These are phyloP conservation scores for Metarhizium humberi DNA, from an alignment of 2,329 filamentous ascomycete species.

Conservation along the genomic window DNA sequence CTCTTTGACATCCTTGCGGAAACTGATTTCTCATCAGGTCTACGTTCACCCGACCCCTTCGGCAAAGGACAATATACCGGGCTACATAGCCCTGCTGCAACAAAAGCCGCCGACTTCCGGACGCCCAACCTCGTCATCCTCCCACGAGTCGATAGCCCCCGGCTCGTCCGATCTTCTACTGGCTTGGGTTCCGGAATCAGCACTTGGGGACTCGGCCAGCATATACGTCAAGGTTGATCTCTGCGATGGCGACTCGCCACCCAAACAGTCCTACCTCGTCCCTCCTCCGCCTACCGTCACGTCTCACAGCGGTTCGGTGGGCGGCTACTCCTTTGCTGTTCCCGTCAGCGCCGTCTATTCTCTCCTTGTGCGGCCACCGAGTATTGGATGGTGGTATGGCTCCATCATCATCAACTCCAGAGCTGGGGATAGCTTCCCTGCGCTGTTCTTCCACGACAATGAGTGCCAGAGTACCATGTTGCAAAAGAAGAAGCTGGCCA, in stretches of 20 bases:
- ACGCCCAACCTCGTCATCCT: constrained; percentile 25
- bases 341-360: constrained; percentile 88
- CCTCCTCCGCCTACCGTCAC: constrained; percentile 84
- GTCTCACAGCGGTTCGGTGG: constrained; percentile 58
- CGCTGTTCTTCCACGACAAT: constrained; percentile 93
- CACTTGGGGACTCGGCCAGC: constrained; percentile 74
- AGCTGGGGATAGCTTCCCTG: constrained; percentile 86
- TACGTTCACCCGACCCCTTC: constrained; percentile 93
- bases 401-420: constrained; percentile 88
- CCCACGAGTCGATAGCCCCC: constrained; percentile 29
- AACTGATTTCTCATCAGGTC: constrained; percentile 46
- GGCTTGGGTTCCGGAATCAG: constrained; percentile 86
- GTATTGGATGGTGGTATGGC: constrained; percentile 96
- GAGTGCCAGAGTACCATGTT: constrained; percentile 94
- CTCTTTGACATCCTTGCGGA: background rate
- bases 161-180: constrained; percentile 69
- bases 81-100: constrained; percentile 87
- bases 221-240: constrained; percentile 96
- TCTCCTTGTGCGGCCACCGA: constrained; percentile 80
- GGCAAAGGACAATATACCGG: constrained; percentile 89
- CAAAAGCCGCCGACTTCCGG: constrained; percentile 55
- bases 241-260: constrained; percentile 68
- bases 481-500: constrained; percentile 78
- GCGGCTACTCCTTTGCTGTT: constrained; percentile 84
- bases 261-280: constrained; percentile 81